Percentiles rank a stretch among this genome's conserved stretches.
phyloP scores from a whole-genome alignment of 2,329 filamentous ascomycete genomes.

The Fusarium dimerum region DNA sequence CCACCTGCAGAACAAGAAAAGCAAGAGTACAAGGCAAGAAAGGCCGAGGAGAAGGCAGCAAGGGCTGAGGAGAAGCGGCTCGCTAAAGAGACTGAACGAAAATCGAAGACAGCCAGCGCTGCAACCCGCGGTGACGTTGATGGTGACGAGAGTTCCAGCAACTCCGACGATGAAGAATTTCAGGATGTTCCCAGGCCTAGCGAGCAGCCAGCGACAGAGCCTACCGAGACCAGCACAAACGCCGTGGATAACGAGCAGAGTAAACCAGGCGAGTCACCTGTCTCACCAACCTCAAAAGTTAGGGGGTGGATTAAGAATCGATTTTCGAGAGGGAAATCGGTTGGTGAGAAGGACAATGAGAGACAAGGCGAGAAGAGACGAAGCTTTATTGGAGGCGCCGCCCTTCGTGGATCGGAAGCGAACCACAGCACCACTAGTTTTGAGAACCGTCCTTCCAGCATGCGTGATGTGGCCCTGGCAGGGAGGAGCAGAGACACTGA shows the following conservation, averaged over 20 bases:
- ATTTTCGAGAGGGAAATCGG: constrained; percentile 46
- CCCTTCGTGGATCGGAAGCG: constrained; percentile 44
- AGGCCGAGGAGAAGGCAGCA: constrained; percentile 38
- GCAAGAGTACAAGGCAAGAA: constrained; percentile 37
- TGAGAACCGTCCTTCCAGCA: constrained; percentile 43
- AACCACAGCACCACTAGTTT: constrained; percentile 48
- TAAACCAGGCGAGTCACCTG: constrained; percentile 22
- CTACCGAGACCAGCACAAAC: constrained; percentile 18
- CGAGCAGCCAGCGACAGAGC: constrained; percentile 2
- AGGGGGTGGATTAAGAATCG: constrained; percentile 59
- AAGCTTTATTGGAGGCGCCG: constrained; percentile 53
- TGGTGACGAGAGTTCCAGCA: constrained; percentile 12
- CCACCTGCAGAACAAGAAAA: constrained; percentile 45
- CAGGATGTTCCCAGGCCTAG: constrained; percentile 1
- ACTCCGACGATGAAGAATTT: constrained; percentile 10
- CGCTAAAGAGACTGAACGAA: constrained; percentile 55
- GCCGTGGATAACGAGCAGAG: constrained; percentile 16
- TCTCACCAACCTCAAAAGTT: constrained; percentile 43
- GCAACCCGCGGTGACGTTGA: constrained; percentile 12
- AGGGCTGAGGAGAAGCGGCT: constrained; percentile 56
- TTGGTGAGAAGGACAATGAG: constrained; percentile 41
- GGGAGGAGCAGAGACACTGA: constrained; percentile 34
- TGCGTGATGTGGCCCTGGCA: constrained; percentile 50
- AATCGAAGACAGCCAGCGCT: constrained; percentile 31
- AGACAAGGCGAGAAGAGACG: constrained; percentile 38